A percentile compares a stretch with the other conserved stretches of the same genome.
Conservation (phyloP, 371 early-diverging fungal species). For the Parasitella parasitica region DNA sequence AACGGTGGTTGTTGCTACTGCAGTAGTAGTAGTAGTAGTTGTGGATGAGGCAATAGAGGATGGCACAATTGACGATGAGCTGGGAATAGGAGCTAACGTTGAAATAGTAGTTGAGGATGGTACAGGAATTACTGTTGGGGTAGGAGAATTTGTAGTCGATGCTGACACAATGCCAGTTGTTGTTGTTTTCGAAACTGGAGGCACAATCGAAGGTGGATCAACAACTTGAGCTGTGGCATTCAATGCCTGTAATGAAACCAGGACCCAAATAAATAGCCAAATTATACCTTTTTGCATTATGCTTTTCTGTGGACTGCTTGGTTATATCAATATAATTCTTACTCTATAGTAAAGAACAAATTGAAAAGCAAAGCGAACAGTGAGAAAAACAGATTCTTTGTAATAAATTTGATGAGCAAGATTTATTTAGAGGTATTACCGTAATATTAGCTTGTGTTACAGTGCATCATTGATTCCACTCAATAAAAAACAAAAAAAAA, state of each 20-base stretch:
- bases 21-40: too few relatives aligned
- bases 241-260: background rate
- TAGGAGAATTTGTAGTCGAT: background rate
- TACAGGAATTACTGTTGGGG: background rate
- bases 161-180: background rate
- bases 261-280: background rate
- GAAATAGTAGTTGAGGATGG: background rate
- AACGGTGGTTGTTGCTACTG: background rate
- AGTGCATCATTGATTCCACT: background rate
- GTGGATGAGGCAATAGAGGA: background rate
- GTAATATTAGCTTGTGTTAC: constrained; percentile 15
- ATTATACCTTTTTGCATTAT: background rate
- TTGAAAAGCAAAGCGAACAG: background rate
- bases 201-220: background rate
- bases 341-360: background rate
- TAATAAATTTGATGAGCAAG: background rate
- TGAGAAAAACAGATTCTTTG: background rate
- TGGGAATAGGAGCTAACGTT: constrained; percentile 5
- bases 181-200: background rate
- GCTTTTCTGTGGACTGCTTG: background rate
- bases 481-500: background rate
- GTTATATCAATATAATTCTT: background rate
- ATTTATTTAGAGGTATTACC: constrained; percentile 10
- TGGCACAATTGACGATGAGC: background rate
- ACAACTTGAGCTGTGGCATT: background rate